Base-by-base conservation (phyloP, 768 basidiomycete genomes). In the Lactifluus hygrophoroides region DNA sequence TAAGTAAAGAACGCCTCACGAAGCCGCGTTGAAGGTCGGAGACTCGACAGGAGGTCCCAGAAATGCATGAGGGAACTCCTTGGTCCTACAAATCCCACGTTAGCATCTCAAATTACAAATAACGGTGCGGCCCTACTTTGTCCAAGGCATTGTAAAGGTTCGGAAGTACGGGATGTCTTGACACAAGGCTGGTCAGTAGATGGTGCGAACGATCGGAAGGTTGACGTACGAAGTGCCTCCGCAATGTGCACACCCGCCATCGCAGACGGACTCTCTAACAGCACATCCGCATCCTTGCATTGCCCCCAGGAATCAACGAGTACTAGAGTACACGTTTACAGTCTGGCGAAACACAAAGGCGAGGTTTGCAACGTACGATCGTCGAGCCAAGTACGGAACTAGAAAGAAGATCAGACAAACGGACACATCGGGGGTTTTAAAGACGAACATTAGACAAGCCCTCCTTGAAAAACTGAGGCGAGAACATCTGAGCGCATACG, bases 181-280 rank as follows among this genome's bases (percentile, higher is more conserved):
- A 17, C 0, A 28, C 16, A 23, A 58, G n/a, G 53, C 56, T 52
- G 38, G 44, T 51, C 8, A 52, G 37, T 21, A 61, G n/a, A 14
- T 50, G 16, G 40, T 16, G 34, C 19, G 30, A 56, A 35, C 17
- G 16, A 25, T 8, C 21, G 27, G 9, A 47, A 23, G 13, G 5
- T 46, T 28, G 23, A 74, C 75, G 49, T 54, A 80, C 81, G 73
- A 16, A 85, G 71, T 7, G 80, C 82, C 69, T 87, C 85, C 10
- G 85, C 83, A 55, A 87, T 85, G 67, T 87, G 85, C 11, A 86
- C 80, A 34, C 85, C 84, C 5, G 82, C 80, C 82, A 86, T 84
- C 4, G 83, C 80, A 9, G 82, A 84, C 0, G 85, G 84, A 49
- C 78, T 80, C 66, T 87, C 85, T 40, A 86, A 74, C 9, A 87